These are phyloP conservation scores for Extremus antarcticus DNA, from an alignment of 495 filamentous ascomycete genomes.

Conservation along the genomic window DNA sequence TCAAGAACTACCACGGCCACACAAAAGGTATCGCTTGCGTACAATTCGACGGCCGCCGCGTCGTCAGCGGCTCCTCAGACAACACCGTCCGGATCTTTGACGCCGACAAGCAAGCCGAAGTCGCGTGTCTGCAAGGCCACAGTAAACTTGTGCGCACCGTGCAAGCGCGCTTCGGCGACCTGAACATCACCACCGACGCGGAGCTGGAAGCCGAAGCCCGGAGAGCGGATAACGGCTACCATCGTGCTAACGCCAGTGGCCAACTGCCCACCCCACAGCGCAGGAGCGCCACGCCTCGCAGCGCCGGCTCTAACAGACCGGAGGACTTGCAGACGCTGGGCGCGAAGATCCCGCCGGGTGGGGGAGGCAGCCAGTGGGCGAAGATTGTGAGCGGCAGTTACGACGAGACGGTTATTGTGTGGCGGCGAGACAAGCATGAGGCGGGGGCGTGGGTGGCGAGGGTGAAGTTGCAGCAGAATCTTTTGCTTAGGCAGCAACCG, in stretches of 20 bases:
- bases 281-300: conserved; percentile 26
- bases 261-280: conserved; percentile 28
- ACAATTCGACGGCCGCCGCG: conserved; percentile 91
- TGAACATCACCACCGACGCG: conserved; percentile 59
- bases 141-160: conserved; percentile 80
- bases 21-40: conserved; percentile 95
- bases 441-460: conserved; percentile 56
- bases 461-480: conserved; percentile 35
- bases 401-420: conserved; percentile 89
- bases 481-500: conserved; percentile 31
- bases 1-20: conserved; percentile 71
- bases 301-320: conserved; percentile 65
- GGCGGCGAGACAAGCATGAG: conserved; percentile 64
- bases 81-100: conserved; percentile 93
- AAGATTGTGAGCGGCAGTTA: conserved; percentile 93
- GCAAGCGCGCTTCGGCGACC: conserved; percentile 83
- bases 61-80: conserved; percentile 92
- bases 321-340: conserved; percentile 67
- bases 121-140: conserved; percentile 75
- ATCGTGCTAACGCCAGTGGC: conserved; percentile 56
- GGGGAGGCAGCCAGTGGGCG: conserved; percentile 73
- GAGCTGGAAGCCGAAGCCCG: conserved; percentile 59
- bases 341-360: conserved; percentile 76
- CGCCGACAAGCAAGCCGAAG: conserved; percentile 67
- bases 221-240: conserved; percentile 60